Percentiles rank a stretch among this genome's conserved stretches.
phyloP scores from a whole-genome alignment of 2,329 filamentous ascomycete genomes.

The Aspergillus sp. region DNA sequence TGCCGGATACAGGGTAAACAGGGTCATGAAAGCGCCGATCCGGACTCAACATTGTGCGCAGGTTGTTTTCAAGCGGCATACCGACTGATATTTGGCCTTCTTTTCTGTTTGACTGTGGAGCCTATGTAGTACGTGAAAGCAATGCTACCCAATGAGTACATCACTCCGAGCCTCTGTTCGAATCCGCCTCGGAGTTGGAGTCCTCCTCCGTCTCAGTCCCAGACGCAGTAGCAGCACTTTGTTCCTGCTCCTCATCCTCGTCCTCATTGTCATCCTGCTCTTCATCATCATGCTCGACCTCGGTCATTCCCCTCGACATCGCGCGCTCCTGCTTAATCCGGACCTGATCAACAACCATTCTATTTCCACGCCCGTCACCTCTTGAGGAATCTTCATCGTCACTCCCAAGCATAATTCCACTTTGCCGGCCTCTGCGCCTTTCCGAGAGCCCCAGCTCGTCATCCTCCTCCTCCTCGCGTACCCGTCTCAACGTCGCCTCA shows the following conservation, averaged over 20 bases:
- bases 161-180: not conserved
- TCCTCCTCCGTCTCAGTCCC: not conserved
- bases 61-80: not conserved
- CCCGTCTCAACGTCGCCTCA: conserved; percentile 31
- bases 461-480: conserved; percentile 38
- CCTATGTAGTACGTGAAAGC: not conserved
- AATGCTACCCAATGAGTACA: not conserved
- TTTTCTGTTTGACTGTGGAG: not conserved
- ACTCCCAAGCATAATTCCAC: conserved; percentile 37
- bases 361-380: not conserved
- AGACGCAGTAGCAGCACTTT: not conserved
- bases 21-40: conserved; percentile 1
- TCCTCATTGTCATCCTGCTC: not conserved
- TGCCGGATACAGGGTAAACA: conserved; percentile 8
- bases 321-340: conserved; percentile 26
- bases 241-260: conserved; percentile 3
- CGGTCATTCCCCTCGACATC: conserved; percentile 14
- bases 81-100: not conserved
- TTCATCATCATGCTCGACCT: not conserved
- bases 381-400: conserved; percentile 19
- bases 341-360: conserved; percentile 13
- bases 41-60: not conserved
- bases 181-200: not conserved
- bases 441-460: conserved; percentile 20
- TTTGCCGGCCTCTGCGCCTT: conserved; percentile 24